These are phyloP conservation scores for Coemansia sp. DNA, from an alignment of 192 early-diverging fungal genomes.

Conservation along the genomic window DNA sequence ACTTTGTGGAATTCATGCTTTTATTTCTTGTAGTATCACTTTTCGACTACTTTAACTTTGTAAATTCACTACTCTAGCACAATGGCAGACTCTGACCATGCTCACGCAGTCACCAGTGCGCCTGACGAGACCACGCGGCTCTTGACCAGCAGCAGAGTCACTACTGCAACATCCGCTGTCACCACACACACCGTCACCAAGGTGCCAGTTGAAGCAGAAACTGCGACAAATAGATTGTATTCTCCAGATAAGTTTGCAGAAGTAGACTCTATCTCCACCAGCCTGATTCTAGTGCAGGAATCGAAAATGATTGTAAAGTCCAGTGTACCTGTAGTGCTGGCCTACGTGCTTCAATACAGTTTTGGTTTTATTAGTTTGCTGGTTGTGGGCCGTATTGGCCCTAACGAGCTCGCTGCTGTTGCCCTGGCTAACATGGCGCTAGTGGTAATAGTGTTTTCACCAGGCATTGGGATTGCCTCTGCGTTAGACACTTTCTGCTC, in stretches of 20 bases:
- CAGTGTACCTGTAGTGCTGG: constrained; percentile 26
- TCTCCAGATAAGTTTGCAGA: constrained; percentile 11
- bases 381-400: constrained; percentile 63
- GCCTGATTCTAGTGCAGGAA: constrained; percentile 24
- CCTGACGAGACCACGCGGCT: constrained; percentile 21
- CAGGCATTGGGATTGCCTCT: constrained; percentile 67
- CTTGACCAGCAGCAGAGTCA: neutral
- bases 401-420: constrained; percentile 67
- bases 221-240: neutral
- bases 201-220: neutral
- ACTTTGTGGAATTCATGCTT: neutral
- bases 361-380: constrained; percentile 64
- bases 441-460: constrained; percentile 65
- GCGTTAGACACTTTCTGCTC: constrained; percentile 78
- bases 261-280: constrained; percentile 11
- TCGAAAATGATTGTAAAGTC: constrained; percentile 17
- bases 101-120: neutral
- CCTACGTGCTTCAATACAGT: constrained; percentile 67
- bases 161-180: neutral
- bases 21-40: constrained; percentile 1
- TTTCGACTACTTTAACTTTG: neutral
- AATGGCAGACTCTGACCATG: neutral
- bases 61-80: neutral
- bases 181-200: neutral
- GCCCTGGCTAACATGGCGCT: constrained; percentile 74